Conservation (phyloP, 2,329 filamentous ascomycete genomes). For the Metarhizium anisopliae region DNA sequence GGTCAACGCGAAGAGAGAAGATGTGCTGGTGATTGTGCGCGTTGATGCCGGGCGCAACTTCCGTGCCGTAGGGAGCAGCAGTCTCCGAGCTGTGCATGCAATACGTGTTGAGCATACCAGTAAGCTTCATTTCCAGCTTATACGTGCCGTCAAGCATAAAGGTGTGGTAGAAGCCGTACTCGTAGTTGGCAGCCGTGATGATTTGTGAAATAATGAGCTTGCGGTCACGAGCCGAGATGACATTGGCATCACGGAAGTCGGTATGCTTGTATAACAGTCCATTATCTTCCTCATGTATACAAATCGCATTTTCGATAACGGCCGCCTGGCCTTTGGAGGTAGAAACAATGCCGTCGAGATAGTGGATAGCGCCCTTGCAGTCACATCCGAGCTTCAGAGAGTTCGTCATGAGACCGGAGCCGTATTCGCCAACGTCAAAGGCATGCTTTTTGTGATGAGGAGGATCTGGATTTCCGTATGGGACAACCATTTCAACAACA, state of each 20-base stretch:
- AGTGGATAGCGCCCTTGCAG: conserved; percentile 51
- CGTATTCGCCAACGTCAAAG: conserved; percentile 61
- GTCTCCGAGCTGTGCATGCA: conserved; percentile 29
- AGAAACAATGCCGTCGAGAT: conserved; percentile 28
- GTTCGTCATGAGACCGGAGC: conserved; percentile 56
- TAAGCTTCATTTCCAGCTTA: conserved; percentile 44
- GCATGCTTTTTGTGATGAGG: conserved; percentile 60
- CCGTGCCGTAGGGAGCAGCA: conserved; percentile 44
- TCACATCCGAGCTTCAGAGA: conserved; percentile 54
- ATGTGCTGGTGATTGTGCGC: conserved; percentile 65
- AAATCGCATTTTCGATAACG: conserved; percentile 49
- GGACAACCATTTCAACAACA: conserved; percentile 63
- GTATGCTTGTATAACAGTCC: conserved; percentile 59
- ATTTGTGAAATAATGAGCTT: conserved; percentile 56
- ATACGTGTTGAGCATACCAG: conserved; percentile 35
- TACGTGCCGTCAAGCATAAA: conserved; percentile 56
- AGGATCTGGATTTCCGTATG: conserved; percentile 54
- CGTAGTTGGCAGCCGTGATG: conserved; percentile 59
- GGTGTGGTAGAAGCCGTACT: conserved; percentile 37
- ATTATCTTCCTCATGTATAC: conserved; percentile 30
- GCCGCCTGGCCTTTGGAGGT: conserved; percentile 44
- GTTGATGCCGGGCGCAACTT: conserved; percentile 53
- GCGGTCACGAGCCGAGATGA: conserved; percentile 47
- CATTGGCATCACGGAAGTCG: conserved; percentile 50
- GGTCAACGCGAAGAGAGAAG: conserved; percentile 58